A percentile compares a stretch with the other conserved stretches of the same genome.
phyloP scores from a whole-genome alignment of 805 yeast species.

The Myxozyma kluyveri region DNA sequence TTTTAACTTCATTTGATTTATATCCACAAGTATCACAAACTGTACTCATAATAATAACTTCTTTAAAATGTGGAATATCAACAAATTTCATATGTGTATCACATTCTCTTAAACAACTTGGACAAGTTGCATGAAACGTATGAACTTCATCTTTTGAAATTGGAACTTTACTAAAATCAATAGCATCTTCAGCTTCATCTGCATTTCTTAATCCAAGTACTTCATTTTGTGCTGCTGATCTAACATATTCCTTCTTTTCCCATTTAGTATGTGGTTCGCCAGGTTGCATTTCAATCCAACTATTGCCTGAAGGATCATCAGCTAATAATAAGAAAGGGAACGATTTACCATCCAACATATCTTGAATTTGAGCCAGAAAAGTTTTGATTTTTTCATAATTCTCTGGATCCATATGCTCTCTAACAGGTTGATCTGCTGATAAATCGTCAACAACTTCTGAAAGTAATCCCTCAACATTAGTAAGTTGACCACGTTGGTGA shows the following conservation, averaged over 20 bases:
- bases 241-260: constrained; percentile 75
- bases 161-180: constrained; percentile 31
- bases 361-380: constrained; percentile 57
- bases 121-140: constrained; percentile 87
- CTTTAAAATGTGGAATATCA: constrained; percentile 96
- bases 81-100: constrained; percentile 96
- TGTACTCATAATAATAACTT: constrained; percentile 94
- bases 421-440: constrained; percentile 71
- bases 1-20: constrained; percentile 95
- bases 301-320: constrained; percentile 96
- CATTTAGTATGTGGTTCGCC: constrained; percentile 87
- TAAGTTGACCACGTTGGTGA: constrained; percentile 87
- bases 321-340: constrained; percentile 74
- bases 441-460: constrained; percentile 81
- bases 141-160: constrained; percentile 93
- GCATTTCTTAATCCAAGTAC: constrained; percentile 71
- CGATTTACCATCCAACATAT: constrained; percentile 62
- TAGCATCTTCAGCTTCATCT: constrained; percentile 51
- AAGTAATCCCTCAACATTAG: constrained; percentile 87
- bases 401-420: constrained; percentile 73
- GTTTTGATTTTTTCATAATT: constrained; percentile 70
- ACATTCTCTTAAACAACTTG: constrained; percentile 78
- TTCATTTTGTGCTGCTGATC: constrained; percentile 87
- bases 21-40: constrained; percentile 90
- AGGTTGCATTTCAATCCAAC: constrained; percentile 89